phyloP scores from a whole-genome alignment of 2,329 filamentous ascomycete genomes.

The Cercospora sp. region DNA sequence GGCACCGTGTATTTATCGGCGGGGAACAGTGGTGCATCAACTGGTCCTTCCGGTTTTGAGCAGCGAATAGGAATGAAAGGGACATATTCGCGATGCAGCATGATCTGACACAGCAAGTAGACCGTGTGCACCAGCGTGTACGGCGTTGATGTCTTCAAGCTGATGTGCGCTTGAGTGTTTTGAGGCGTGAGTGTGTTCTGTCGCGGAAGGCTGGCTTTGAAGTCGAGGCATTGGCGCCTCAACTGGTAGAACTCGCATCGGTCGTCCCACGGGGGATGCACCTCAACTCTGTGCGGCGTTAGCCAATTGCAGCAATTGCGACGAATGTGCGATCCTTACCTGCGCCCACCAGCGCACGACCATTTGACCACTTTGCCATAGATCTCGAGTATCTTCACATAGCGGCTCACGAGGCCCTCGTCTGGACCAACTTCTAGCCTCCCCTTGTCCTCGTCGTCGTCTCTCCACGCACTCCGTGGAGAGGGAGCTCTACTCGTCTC shows the following conservation, averaged over 20 bases:
- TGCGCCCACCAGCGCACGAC: slow-evolving; percentile 59
- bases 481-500: slow-evolving; percentile 25
- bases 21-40: slow-evolving; percentile 60
- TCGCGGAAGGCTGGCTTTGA: slow-evolving; percentile 57
- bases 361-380: slow-evolving; percentile 58
- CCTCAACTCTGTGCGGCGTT: slow-evolving; percentile 43
- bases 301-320: not conserved
- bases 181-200: slow-evolving; percentile 59
- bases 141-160: slow-evolving; percentile 61
- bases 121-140: slow-evolving; percentile 69
- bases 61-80: slow-evolving; percentile 62
- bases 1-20: slow-evolving; percentile 51
- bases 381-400: slow-evolving; percentile 56
- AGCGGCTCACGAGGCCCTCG: slow-evolving; percentile 52
- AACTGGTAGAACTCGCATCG: slow-evolving; percentile 58
- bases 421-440: slow-evolving; percentile 55
- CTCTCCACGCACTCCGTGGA: slow-evolving; percentile 22
- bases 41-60: slow-evolving; percentile 55
- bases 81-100: slow-evolving; percentile 68
- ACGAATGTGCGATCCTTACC: slow-evolving; percentile 39
- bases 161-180: slow-evolving; percentile 67
- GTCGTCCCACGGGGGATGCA: slow-evolving; percentile 61
- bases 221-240: slow-evolving; percentile 52
- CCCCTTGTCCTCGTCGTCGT: slow-evolving; percentile 45
- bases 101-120: slow-evolving; percentile 64